Conservation (phyloP, 345 rosid species). For the Citrus inodora region DNA sequence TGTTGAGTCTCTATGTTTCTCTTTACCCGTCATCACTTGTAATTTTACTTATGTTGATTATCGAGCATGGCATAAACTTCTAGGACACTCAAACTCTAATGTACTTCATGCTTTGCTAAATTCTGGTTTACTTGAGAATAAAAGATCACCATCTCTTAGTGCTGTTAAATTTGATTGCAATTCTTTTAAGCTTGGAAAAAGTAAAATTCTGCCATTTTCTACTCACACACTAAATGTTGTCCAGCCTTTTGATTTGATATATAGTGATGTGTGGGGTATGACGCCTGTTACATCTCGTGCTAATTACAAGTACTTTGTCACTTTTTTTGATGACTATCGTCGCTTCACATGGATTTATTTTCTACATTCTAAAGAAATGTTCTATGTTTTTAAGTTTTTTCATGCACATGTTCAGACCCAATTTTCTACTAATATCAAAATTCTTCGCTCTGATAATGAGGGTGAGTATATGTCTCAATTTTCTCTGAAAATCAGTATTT, state of each 20-base stretch:
- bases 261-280: neutral
- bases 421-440: neutral
- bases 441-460: neutral
- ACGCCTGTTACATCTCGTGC: neutral
- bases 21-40: neutral
- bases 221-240: neutral
- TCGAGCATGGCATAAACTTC: neutral
- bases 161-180: neutral
- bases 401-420: neutral
- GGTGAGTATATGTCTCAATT: neutral
- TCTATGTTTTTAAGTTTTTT: neutral
- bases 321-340: neutral
- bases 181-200: neutral
- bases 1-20: neutral
- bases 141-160: neutral
- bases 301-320: conserved; percentile 1
- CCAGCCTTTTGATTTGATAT: neutral
- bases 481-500: neutral
- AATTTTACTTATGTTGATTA: neutral
- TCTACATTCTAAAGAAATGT: neutral
- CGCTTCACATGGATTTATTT: neutral
- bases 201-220: neutral
- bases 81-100: neutral
- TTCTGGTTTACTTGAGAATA: conserved; percentile 5
- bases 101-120: neutral